A percentile compares a stretch with the other conserved stretches of the same genome.
Conservation (phyloP, 2,329 filamentous ascomycete genomes). For the Acrocalymma vagum region DNA sequence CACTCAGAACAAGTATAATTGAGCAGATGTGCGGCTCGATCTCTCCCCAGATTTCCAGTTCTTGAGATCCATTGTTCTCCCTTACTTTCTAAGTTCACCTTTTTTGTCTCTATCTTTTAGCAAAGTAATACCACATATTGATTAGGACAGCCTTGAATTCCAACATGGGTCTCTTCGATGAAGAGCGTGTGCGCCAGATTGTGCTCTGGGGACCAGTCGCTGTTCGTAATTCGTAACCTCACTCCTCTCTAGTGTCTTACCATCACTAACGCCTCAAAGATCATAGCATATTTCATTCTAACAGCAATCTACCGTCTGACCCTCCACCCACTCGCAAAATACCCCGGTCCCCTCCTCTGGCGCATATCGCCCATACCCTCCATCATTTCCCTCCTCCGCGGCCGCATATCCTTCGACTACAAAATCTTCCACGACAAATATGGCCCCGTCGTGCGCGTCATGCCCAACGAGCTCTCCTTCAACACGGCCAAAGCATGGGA, state of each 20-base stretch:
- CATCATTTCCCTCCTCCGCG: constrained; percentile 33
- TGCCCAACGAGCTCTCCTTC: constrained; percentile 44
- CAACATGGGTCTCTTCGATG: constrained; percentile 37
- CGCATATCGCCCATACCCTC: constrained; percentile 37
- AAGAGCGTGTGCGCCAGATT: constrained; percentile 28
- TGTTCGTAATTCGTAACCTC: constrained; percentile 17
- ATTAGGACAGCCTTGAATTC: too few relatives aligned
- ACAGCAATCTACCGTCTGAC: constrained; percentile 35
- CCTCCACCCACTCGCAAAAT: constrained; percentile 40
- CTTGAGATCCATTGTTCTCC: not conserved
- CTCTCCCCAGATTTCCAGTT: constrained; percentile 1
- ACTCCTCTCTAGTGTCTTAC: not conserved
- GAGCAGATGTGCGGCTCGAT: constrained; percentile 10
- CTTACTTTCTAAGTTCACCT: not conserved
- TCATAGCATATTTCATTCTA: constrained; percentile 30
- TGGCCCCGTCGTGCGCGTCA: constrained; percentile 44
- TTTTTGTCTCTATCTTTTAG: not conserved
- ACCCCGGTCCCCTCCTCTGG: constrained; percentile 39
- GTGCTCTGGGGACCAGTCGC: constrained; percentile 33
- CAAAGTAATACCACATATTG: not conserved
- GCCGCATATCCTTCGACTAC: constrained; percentile 41
- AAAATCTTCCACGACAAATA: constrained; percentile 41
- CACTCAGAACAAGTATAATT: constrained; percentile 26
- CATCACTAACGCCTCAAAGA: constrained; percentile 18
- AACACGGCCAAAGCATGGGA: constrained; percentile 42